These are phyloP conservation scores for Scutellaria barbata DNA, from an alignment of 257 asterid genomes.

Conservation along the genomic window DNA sequence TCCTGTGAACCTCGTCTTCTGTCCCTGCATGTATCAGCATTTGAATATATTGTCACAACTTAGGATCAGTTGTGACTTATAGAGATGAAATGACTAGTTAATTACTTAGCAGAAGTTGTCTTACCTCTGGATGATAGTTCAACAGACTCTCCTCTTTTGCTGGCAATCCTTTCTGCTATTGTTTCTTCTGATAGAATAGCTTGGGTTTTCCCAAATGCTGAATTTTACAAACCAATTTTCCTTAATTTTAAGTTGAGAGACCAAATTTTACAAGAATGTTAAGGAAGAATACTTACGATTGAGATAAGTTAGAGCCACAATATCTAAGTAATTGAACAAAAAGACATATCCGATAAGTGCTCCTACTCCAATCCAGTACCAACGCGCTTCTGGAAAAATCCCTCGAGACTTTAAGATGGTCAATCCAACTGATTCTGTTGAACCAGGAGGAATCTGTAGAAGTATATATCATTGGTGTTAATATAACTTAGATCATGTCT, in stretches of 20 bases:
- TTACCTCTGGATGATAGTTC: constrained; percentile 39
- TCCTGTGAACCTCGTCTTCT: constrained; percentile 42
- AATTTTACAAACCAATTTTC: constrained; percentile 21
- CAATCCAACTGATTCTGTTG: constrained; percentile 64
- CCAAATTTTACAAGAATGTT: neutral
- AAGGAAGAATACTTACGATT: constrained; percentile 55
- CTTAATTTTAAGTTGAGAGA: constrained; percentile 7
- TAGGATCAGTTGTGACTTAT: neutral
- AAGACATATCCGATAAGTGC: constrained; percentile 61
- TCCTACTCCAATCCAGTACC: constrained; percentile 88
- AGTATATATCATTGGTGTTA: constrained; percentile 14
- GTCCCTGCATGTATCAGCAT: constrained; percentile 37
- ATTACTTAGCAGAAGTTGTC: constrained; percentile 33
- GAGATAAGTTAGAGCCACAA: constrained; percentile 65
- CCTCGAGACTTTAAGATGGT: constrained; percentile 62
- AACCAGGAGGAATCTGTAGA: constrained; percentile 50
- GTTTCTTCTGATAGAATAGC: constrained; percentile 62
- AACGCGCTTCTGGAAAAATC: constrained; percentile 57
- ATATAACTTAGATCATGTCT: neutral
- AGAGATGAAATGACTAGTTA: neutral
- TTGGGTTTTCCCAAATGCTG: constrained; percentile 81
- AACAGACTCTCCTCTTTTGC: constrained; percentile 43
- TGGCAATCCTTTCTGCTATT: constrained; percentile 50
- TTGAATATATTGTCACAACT: neutral
- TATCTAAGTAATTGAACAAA: constrained; percentile 60